Evolutionary conservation across 2,329 filamentous ascomycete genomes (phyloP), one percentile per base, ranked within the genome.

Genomic region (Ophiostoma piceae): DNA sequence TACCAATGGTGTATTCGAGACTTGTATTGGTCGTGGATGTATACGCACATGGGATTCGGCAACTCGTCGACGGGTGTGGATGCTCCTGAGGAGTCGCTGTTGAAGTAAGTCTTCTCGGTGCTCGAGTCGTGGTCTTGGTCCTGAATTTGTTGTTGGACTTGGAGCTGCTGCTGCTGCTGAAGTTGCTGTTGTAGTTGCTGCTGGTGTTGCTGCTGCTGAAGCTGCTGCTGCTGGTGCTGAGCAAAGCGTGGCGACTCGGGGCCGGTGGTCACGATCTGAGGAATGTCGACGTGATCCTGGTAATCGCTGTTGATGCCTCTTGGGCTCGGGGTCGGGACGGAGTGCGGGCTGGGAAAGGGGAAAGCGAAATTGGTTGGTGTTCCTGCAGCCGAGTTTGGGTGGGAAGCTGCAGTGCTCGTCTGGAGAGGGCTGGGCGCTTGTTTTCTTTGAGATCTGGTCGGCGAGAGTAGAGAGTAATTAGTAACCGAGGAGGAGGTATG

Each of bases 361-460:
- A 80, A 80, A 66, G 75, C 76, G 41, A 78, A 76, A 69, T 77
- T 78, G 69, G 76, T 78, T 71, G 80, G 79, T 73, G 79, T 83
- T 68, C 80, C 77, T 74, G 77, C 82, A 2, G 80, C 77, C 68
- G 82, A 79, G 72, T 79, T 79, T 68, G 82, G 79, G 72, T 79
- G 79, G 75, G 81, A 82, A 67, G 80, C 77, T 69, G 80, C 78
- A 70, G 77, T 79, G 73, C 75, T 81, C 70, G 80, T 80, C 71
- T 81, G 80, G 66, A 85, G 78, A 73, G 84, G 84, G 74, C 84
- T 86, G 64, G 84, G 82, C 72, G 81, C 78, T 70, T 80, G 76
- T 75, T 80, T 82, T 76, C 82, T 79, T 74, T 79, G 80, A 68
- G 81, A 83, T 81, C 84, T 86, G 75, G 41, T 41, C 32, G 43